Base-by-base conservation (phyloP, 768 basidiomycete species). In the Lactarius pseudohatsudake region DNA sequence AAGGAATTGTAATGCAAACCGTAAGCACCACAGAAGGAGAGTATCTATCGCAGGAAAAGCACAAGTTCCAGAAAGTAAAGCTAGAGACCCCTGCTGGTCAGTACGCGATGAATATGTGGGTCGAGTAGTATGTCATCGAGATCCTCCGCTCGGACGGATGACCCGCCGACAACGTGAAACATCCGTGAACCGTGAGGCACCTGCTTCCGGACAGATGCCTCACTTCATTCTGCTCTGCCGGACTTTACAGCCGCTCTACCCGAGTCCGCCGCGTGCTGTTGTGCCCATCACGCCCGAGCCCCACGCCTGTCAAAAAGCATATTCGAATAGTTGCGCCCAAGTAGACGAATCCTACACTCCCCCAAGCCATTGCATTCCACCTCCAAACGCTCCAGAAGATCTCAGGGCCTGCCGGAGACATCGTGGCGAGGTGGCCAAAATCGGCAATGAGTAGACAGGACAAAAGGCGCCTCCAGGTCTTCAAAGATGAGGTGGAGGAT, bases 281-380 rank as follows among this genome's bases (percentile, higher is more conserved):
- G 18, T 40, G 53, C 36, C 50, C 59, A 22, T 56, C 28, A 13
- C 68, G 26, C 26, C 40, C 61, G 47, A 78, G 50, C 22, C 81
- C 80, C 22, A 80, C 22, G 9, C 79, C 79, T 53, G 71, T 50
- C 55, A 80, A 70, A 69, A 84, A 84, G 28, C 76, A 76, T 45
- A 78, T 76, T 65, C 82, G 73, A 78, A 80, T 77, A 4, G 73
- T 73, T 43, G 82, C 83, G 1, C 83, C 83, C 13, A 76, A 57
- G 63, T 83, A 84, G 9, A 84, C 83, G 56, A 84, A 83, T 15
- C 81, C 82, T n/a, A 84, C 79, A 56, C 82, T 83, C 0, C 84
- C 82, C 81, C 81, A 84, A 28, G 76, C 75, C 83, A 84, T 83
- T 60, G 81, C 81, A 68, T 82, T 82, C 82, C 82, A 84, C 45